These are phyloP conservation scores for Litchi chinensis DNA, from an alignment of 345 rosid species.

Conservation along the genomic window DNA sequence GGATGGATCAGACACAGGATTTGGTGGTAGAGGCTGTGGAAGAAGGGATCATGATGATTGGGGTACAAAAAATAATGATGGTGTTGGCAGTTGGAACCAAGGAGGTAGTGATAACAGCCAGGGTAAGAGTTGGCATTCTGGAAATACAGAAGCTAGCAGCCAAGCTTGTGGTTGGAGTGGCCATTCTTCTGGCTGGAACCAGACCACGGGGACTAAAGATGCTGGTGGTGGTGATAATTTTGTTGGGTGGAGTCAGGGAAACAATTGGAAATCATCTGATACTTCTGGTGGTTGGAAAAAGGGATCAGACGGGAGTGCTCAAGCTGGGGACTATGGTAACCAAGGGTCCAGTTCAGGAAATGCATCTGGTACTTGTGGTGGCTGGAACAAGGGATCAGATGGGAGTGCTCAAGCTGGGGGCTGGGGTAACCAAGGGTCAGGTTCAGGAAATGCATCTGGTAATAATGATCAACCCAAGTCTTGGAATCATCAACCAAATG, in stretches of 20 bases:
- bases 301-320: too few species aligned
- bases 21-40: conserved; percentile 44
- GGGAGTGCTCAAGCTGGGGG: not conserved
- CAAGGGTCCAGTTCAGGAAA: conserved; percentile 13
- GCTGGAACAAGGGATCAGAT: too few species aligned
- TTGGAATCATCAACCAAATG: conserved; percentile 27
- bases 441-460: conserved; percentile 14
- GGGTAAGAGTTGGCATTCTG: conserved; percentile 30
- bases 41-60: conserved; percentile 29
- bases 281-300: not conserved
- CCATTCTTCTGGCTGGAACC: conserved; percentile 23
- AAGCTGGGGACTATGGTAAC: not conserved
- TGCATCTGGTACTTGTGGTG: not conserved
- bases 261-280: conserved; percentile 8
- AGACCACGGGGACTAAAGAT: conserved; percentile 10
- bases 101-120: conserved; percentile 24
- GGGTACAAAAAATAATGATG: conserved; percentile 28
- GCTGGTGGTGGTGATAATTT: conserved; percentile 8
- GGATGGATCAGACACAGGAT: conserved; percentile 28
- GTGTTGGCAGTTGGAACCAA: conserved; percentile 34
- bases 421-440: not conserved
- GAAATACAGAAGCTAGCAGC: conserved; percentile 30
- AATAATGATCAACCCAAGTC: conserved; percentile 16
- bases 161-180: conserved; percentile 45
- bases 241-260: conserved; percentile 19